Conservation (phyloP, 2,329 filamentous ascomycete genomes). For the Aureobasidium sp. region DNA sequence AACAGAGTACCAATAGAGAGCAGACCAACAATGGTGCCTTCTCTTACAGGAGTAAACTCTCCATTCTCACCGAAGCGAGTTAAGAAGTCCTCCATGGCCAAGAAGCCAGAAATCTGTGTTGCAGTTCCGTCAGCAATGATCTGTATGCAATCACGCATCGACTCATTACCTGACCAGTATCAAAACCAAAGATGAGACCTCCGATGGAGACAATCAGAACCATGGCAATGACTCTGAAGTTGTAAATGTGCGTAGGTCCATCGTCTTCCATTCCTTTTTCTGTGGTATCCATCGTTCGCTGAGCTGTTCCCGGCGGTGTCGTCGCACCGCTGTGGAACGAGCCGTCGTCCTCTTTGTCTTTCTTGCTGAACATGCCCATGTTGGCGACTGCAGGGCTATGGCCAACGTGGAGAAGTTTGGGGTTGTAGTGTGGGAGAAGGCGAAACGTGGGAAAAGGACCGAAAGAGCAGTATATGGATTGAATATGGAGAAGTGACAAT, state of each 20-base stretch:
- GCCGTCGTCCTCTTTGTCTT: constrained; percentile 3
- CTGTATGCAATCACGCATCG: no score
- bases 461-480: constrained; percentile 5
- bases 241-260: constrained; percentile 14
- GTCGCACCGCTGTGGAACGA: constrained; percentile 2
- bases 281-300: neutral
- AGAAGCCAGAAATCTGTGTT: constrained; percentile 44
- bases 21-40: constrained; percentile 56
- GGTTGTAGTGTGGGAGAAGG: neutral
- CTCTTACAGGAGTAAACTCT: constrained; percentile 48
- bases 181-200: constrained; percentile 30
- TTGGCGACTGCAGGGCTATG: neutral
- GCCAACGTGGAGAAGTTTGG: constrained; percentile 9
- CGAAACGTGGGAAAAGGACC: constrained; percentile 12
- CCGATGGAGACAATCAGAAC: constrained; percentile 29
- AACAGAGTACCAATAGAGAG: constrained; percentile 49
- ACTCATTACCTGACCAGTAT: constrained; percentile 36
- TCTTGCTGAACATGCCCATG: constrained; percentile 12
- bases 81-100: constrained; percentile 29
- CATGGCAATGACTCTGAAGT: constrained; percentile 24
- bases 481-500: neutral
- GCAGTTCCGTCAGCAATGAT: neutral
- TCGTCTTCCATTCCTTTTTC: constrained; percentile 8
- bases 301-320: neutral
- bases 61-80: constrained; percentile 45